Conservation (phyloP, 1,284 basidiomycete species). For the Sporisorium reilianum region DNA sequence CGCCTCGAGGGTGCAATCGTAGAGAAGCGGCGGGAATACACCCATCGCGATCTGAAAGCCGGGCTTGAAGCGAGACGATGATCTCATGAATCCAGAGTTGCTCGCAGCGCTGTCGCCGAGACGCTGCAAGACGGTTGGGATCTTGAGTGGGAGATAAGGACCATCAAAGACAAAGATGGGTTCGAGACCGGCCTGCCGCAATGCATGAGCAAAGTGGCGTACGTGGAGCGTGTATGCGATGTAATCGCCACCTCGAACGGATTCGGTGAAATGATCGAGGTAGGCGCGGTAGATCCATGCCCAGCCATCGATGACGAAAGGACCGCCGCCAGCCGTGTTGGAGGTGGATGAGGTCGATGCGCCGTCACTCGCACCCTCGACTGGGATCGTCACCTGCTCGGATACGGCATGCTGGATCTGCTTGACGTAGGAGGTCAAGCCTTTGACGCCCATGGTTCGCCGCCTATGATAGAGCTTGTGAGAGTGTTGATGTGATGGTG, state of each 20-base stretch:
- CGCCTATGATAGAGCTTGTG: not conserved
- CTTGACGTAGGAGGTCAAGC: constrained; percentile 51
- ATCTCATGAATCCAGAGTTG: constrained; percentile 57
- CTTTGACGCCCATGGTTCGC: constrained; percentile 51
- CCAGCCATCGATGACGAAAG: constrained; percentile 58
- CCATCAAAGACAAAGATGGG: constrained; percentile 64
- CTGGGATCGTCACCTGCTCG: constrained; percentile 35
- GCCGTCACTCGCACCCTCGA: constrained; percentile 1
- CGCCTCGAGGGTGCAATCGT: constrained; percentile 44
- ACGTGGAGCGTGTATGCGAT: constrained; percentile 33
- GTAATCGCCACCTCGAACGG: constrained; percentile 49
- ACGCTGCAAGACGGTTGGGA: constrained; percentile 41
- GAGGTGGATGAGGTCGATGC: constrained; percentile 7
- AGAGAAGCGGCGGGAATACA: constrained; percentile 50
- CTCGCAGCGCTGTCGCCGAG: constrained; percentile 22
- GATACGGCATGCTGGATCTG: constrained; percentile 37
- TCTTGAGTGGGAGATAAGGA: constrained; percentile 51
- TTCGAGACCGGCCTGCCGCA: constrained; percentile 39
- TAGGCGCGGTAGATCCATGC: constrained; percentile 59
- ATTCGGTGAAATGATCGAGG: constrained; percentile 50
- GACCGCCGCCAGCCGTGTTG: not conserved
- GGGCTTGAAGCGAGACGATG: constrained; percentile 35
- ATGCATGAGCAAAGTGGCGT: constrained; percentile 26
- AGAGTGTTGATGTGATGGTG: not conserved
- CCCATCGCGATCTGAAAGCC: constrained; percentile 46